Conservation (phyloP, 176 grass and related monocot genomes). For the Pontederia crassipes region DNA sequence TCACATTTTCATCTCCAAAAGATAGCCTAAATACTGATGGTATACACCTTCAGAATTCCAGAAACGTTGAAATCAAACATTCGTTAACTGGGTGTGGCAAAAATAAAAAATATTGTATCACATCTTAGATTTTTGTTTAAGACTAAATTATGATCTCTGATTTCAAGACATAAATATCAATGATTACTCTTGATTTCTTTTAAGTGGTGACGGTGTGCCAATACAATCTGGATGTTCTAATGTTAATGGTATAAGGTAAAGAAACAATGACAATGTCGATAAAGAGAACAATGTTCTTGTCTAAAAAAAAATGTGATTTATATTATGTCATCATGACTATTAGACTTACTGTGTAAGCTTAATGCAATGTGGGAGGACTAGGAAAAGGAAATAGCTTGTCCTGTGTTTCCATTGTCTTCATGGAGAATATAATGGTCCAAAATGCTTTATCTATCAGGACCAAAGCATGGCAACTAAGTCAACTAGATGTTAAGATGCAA, state of each 20-base stretch:
- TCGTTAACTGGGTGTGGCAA: neutral
- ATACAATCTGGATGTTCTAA: constrained; percentile 71
- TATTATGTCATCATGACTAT: too few species aligned
- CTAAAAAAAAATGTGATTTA: too few species aligned
- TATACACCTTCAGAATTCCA: constrained; percentile 70
- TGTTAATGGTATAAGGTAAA: constrained; percentile 69
- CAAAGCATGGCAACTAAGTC: constrained; percentile 64
- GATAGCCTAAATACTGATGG: constrained; percentile 58
- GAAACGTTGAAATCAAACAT: constrained; percentile 51
- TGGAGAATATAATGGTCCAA: constrained; percentile 35
- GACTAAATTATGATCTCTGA: too few species aligned
- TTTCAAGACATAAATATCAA: neutral
- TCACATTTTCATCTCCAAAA: constrained; percentile 44
- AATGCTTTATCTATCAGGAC: constrained; percentile 45
- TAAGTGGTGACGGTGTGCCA: constrained; percentile 64
- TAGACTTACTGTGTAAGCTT: neutral
- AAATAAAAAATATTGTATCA: neutral
- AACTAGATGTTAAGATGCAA: too few species aligned
- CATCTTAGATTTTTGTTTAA: too few species aligned
- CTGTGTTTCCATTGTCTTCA: constrained; percentile 53
- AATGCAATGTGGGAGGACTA: constrained; percentile 45
- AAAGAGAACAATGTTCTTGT: too few species aligned
- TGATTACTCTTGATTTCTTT: neutral
- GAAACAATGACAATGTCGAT: too few species aligned
- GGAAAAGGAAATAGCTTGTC: constrained; percentile 51